Evolutionary conservation across 768 basidiomycete genomes (phyloP).

Genomic region (Boletellus sp.): DNA sequence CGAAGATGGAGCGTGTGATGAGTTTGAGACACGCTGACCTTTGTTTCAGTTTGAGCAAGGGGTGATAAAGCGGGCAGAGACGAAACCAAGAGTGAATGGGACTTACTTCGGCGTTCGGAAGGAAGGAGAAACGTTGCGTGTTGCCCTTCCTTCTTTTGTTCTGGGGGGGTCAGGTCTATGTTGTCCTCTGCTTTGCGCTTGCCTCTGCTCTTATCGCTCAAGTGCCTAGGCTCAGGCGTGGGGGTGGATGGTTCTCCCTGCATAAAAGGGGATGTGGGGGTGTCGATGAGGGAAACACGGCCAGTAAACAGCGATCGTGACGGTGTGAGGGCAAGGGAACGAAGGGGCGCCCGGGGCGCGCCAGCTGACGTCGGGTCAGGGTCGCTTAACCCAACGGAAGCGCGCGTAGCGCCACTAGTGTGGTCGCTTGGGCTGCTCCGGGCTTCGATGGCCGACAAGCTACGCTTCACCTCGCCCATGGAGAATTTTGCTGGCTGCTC

Average conservation of each 20-base stretch:
- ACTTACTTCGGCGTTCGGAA: conserved; percentile 56
- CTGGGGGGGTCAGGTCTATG: conserved; percentile 65
- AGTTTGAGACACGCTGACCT: conserved; percentile 54
- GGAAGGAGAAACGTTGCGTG: conserved; percentile 61
- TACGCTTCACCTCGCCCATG: conserved; percentile 27
- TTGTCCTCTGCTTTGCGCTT: conserved; percentile 77
- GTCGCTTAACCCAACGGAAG: conserved; percentile 17
- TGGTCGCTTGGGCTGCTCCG: conserved; percentile 12
- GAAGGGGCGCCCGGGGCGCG: conserved; percentile 4
- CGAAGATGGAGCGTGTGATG: conserved; percentile 66
- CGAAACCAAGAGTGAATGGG: conserved; percentile 7
- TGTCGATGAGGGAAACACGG: conserved; percentile 6
- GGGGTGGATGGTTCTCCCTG: conserved; percentile 31
- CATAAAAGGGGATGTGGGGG: conserved; percentile 12
- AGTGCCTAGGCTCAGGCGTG: conserved; percentile 30
- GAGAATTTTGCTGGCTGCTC: conserved; percentile 1
- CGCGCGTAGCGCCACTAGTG: conserved; percentile 13
- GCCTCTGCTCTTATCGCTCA: conserved; percentile 42
- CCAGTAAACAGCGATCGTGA: conserved; percentile 15
- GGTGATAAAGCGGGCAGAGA: conserved; percentile 20
- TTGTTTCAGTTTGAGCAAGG: conserved; percentile 24
- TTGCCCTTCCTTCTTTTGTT: conserved; percentile 47
- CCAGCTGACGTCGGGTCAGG: conserved; percentile 13
- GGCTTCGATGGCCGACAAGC: conserved; percentile 22
- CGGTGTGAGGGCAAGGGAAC: conserved; percentile 19